Conservation (phyloP, 768 basidiomycete species). For the Gyrodon lividus region DNA sequence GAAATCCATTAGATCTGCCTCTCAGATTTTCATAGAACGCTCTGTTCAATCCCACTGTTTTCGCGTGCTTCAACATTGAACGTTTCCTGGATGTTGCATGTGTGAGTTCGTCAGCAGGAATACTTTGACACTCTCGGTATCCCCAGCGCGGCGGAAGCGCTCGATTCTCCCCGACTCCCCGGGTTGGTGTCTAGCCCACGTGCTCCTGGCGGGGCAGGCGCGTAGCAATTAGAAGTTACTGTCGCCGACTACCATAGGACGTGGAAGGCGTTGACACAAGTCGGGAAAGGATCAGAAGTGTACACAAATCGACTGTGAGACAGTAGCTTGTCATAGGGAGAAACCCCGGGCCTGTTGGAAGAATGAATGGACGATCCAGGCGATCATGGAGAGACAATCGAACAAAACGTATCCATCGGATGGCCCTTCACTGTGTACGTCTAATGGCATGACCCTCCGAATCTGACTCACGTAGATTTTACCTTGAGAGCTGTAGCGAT, state of each 20-base stretch:
- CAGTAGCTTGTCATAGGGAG: constrained; percentile 4
- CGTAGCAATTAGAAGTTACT: constrained; percentile 62
- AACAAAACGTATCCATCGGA: background rate
- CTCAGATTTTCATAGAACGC: constrained; percentile 74
- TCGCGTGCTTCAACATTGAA: constrained; percentile 75
- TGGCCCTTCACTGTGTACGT: background rate
- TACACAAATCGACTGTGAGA: constrained; percentile 7
- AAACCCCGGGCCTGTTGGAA: background rate
- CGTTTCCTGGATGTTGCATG: constrained; percentile 82
- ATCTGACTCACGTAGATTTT: background rate
- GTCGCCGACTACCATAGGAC: constrained; percentile 70
- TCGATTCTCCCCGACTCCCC: constrained; percentile 74
- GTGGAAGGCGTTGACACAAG: constrained; percentile 42
- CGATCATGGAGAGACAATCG: background rate
- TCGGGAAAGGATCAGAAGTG: constrained; percentile 9
- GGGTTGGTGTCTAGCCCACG: constrained; percentile 85
- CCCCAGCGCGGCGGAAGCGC: constrained; percentile 64
- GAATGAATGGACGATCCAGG: background rate
- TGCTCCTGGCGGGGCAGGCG: constrained; percentile 77
- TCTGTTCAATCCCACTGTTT: constrained; percentile 65
- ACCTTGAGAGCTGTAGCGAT: too few species aligned
- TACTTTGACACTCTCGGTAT: constrained; percentile 64
- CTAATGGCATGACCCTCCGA: background rate
- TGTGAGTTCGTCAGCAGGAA: constrained; percentile 78
- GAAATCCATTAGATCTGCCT: constrained; percentile 46